Percentiles rank a stretch among this genome's conserved stretches.
Conservation (phyloP, 1,139 yeast species). For the Geotrichum fermentans region DNA sequence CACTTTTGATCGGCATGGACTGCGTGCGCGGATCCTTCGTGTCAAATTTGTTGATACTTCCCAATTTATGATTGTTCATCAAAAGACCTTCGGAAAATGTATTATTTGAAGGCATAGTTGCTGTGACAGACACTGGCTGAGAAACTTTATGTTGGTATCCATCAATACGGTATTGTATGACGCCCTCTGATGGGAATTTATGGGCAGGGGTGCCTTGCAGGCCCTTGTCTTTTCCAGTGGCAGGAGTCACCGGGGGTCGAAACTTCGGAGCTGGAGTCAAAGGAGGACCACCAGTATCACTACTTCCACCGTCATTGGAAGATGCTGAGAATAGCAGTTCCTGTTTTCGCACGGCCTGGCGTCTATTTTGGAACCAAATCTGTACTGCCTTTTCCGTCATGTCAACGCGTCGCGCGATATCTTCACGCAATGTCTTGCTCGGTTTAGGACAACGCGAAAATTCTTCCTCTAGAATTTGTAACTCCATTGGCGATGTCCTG, state of each 20-base stretch:
- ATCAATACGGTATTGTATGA: slow-evolving; percentile 5
- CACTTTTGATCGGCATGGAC: slow-evolving; percentile 4
- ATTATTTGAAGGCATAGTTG: background rate
- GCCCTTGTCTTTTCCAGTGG: background rate
- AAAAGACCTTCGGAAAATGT: slow-evolving; percentile 2
- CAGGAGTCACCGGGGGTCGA: background rate
- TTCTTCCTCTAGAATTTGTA: slow-evolving; percentile 72
- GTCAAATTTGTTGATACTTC: background rate
- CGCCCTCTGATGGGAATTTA: slow-evolving; percentile 7
- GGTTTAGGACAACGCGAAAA: slow-evolving; percentile 78
- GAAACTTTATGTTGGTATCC: slow-evolving; percentile 3
- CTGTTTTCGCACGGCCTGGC: slow-evolving; percentile 71
- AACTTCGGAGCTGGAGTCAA: background rate
- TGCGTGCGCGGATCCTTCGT: background rate
- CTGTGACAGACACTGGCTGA: background rate
- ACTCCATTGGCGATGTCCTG: slow-evolving; percentile 86
- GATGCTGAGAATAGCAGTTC: slow-evolving; percentile 7
- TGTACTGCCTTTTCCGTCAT: slow-evolving; percentile 98
- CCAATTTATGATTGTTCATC: slow-evolving; percentile 4
- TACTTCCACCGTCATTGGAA: slow-evolving; percentile 10
- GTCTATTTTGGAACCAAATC: slow-evolving; percentile 94
- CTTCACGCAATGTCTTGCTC: slow-evolving; percentile 64
- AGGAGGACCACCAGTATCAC: slow-evolving; percentile 4
- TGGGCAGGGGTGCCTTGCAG: background rate
- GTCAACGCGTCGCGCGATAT: slow-evolving; percentile 69